phyloP scores from a whole-genome alignment of 2,329 filamentous ascomycete genomes.

The Amphichorda felina region DNA sequence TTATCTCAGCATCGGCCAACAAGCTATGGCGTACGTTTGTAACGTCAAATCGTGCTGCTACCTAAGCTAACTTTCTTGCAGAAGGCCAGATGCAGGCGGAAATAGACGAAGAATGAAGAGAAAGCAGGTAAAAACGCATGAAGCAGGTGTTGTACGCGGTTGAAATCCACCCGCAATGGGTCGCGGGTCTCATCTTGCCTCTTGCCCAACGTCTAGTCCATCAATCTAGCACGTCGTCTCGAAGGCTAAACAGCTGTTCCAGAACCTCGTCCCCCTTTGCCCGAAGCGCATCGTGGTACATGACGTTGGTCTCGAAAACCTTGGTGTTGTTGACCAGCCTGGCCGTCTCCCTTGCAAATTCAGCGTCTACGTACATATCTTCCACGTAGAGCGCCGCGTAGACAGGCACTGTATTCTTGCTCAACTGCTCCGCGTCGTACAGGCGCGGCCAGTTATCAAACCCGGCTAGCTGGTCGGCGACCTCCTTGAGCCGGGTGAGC shows the following conservation, averaged over 20 bases:
- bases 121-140: neutral
- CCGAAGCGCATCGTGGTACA: slow-evolving; percentile 79
- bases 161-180: too few species aligned
- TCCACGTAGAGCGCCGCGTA: slow-evolving; percentile 77
- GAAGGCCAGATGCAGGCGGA: slow-evolving; percentile 40
- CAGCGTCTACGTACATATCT: slow-evolving; percentile 86
- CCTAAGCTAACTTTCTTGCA: slow-evolving; percentile 12
- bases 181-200: too few species aligned
- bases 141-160: too few species aligned
- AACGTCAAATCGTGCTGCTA: neutral
- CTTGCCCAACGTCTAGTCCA: neutral
- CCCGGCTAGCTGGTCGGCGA: slow-evolving; percentile 59
- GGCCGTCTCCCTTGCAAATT: slow-evolving; percentile 62
- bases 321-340: slow-evolving; percentile 63
- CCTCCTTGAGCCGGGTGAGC: slow-evolving; percentile 54
- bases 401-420: slow-evolving; percentile 69
- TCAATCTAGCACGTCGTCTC: slow-evolving; percentile 55
- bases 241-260: slow-evolving; percentile 60
- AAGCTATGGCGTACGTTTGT: slow-evolving; percentile 51
- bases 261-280: slow-evolving; percentile 66
- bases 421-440: slow-evolving; percentile 64
- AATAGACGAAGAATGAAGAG: slow-evolving; percentile 25
- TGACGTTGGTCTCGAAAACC: slow-evolving; percentile 71
- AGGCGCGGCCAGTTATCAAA: slow-evolving; percentile 61
- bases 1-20: slow-evolving; percentile 58